phyloP scores from a whole-genome alignment of 257 asterid genomes.

The Solanum ossicruentum region DNA sequence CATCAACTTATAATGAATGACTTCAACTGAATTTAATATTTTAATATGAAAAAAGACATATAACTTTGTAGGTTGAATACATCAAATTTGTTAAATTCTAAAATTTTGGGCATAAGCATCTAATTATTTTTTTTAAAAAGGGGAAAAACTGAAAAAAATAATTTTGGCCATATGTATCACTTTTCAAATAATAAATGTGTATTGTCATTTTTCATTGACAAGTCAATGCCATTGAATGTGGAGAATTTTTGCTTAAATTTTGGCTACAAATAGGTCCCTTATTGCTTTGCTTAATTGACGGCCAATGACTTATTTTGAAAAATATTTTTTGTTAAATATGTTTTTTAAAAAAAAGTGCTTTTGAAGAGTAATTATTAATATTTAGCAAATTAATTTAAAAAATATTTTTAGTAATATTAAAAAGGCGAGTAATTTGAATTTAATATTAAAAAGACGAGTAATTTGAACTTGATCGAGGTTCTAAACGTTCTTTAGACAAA shows the following conservation, averaged over 20 bases:
- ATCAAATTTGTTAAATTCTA: background rate
- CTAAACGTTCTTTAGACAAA: too few relatives aligned
- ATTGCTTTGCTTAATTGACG: background rate
- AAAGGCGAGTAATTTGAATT: too few relatives aligned
- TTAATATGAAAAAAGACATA: background rate
- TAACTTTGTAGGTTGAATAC: background rate
- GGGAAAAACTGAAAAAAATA: background rate
- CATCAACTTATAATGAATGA: background rate
- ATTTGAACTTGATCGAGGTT: background rate
- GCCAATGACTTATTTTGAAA: background rate
- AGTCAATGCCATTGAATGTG: background rate
- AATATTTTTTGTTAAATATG: background rate
- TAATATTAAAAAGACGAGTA: too few relatives aligned
- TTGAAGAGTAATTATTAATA: background rate
- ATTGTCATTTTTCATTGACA: background rate
- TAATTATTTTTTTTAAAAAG: background rate
- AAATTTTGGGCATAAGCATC: background rate
- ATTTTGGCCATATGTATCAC: background rate
- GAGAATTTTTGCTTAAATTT: background rate
- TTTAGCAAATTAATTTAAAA: background rate
- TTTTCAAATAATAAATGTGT: background rate
- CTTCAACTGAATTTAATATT: background rate
- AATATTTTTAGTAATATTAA: background rate
- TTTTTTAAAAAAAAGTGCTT: background rate
- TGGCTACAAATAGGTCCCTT: background rate